These are phyloP conservation scores for Saccharomycopsis capsularis DNA, from an alignment of 805 yeast genomes.

Conservation along the genomic window DNA sequence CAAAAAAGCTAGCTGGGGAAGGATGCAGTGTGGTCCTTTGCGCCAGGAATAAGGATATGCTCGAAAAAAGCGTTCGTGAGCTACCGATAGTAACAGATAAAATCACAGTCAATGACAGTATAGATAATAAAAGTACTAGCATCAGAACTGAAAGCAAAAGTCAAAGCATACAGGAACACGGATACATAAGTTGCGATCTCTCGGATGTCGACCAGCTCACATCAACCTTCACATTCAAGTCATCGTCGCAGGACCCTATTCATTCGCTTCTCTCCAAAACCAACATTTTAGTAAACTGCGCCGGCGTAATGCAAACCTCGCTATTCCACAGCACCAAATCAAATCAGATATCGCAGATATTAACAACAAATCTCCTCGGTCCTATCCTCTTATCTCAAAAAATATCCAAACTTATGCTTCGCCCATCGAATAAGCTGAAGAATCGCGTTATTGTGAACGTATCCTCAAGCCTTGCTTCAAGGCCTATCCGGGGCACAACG, in stretches of 20 bases:
- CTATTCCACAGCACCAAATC: constrained; percentile 40
- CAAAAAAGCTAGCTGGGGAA: constrained; percentile 38
- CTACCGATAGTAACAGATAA: too few species aligned
- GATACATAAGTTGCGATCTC: constrained; percentile 32
- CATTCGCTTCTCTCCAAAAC: too few species aligned
- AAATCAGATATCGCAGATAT: constrained; percentile 37
- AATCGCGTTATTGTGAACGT: constrained; percentile 42
- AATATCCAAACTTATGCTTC: constrained; percentile 45
- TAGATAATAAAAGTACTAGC: too few species aligned
- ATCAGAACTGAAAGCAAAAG: too few species aligned
- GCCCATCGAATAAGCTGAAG: constrained; percentile 24
- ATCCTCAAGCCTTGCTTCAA: constrained; percentile 56
- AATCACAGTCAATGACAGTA: too few species aligned
- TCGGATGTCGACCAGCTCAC: constrained; percentile 21
- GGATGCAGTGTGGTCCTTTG: constrained; percentile 50
- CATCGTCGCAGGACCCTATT: too few species aligned
- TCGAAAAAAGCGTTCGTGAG: too few species aligned
- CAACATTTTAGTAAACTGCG: constrained; percentile 34
- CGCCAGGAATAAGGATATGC: constrained; percentile 37
- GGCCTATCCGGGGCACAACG: constrained; percentile 45
- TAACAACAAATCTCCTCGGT: constrained; percentile 51
- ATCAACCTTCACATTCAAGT: constrained; percentile 11
- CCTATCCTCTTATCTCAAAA: constrained; percentile 55
- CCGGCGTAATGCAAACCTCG: constrained; percentile 55
- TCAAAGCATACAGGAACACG: constrained; percentile 33